A percentile compares a stretch with the other conserved stretches of the same genome.
Conservation (phyloP, 2,329 filamentous ascomycete genomes). For the Magnaporthiopsis rhizophila region DNA sequence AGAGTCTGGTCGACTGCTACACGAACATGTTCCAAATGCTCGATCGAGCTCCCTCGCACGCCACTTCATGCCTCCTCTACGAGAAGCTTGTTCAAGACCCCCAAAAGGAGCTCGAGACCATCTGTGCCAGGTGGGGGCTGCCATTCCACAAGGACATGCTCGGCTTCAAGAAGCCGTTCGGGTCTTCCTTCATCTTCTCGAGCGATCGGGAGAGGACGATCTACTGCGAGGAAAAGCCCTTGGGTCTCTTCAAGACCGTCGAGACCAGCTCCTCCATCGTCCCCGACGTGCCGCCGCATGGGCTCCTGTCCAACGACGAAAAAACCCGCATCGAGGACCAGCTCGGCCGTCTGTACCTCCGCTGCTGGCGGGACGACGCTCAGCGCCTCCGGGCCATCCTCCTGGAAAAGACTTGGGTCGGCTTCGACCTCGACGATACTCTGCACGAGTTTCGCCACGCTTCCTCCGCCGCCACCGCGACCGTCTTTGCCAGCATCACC, state of each 20-base stretch:
- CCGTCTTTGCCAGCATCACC: neutral
- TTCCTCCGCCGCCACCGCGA: neutral
- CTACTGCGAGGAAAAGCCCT: neutral
- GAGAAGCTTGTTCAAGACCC: neutral
- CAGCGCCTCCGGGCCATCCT: neutral
- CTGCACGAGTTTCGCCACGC: neutral
- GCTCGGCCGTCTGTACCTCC: neutral
- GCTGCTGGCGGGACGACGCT: neutral
- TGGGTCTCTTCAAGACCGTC: neutral
- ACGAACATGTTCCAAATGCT: neutral
- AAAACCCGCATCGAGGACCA: neutral
- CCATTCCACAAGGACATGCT: neutral
- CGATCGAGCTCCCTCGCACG: neutral
- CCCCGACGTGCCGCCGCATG: neutral
- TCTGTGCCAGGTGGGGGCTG: neutral
- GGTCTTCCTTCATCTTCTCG: neutral
- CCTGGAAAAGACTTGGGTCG: neutral
- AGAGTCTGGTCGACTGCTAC: neutral
- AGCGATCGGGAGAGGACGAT: neutral
- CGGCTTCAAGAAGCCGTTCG: neutral
- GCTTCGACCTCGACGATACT: neutral
- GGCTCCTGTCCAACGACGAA: neutral
- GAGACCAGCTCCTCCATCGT: neutral
- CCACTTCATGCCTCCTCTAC: neutral
- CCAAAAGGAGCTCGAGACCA: neutral